These are phyloP conservation scores for Metarhizium humberi DNA, from an alignment of 2,329 filamentous ascomycete genomes.

Conservation along the genomic window DNA sequence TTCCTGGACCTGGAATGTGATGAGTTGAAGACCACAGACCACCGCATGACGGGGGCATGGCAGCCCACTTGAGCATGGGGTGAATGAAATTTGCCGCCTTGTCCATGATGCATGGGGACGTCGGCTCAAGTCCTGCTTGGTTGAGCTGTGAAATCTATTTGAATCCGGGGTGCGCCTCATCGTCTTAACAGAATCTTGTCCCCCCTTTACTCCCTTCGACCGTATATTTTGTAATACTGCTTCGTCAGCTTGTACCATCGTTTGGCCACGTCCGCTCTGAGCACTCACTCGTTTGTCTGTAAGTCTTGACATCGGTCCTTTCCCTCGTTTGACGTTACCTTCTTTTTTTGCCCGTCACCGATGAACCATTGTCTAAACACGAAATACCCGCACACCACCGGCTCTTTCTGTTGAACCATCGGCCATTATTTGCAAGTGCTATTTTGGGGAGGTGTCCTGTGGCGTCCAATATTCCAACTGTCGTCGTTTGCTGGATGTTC, in stretches of 20 bases:
- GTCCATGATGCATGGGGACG: not conserved
- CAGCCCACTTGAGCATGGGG: not conserved
- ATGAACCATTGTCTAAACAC: not conserved
- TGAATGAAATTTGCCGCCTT: conserved; percentile 6
- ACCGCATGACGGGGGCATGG: not conserved
- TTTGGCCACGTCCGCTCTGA: not conserved
- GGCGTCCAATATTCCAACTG: not conserved
- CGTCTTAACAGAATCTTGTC: not conserved
- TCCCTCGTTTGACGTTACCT: not conserved
- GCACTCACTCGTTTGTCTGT: not conserved
- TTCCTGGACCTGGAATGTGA: conserved; percentile 2
- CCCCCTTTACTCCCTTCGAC: not conserved
- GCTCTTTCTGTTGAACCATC: not conserved
- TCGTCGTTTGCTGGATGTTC: not conserved
- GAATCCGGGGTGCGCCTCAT: not conserved
- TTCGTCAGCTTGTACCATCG: not conserved
- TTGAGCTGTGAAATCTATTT: conserved; percentile 5
- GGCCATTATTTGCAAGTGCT: not conserved
- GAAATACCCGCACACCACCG: not conserved
- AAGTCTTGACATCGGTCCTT: not conserved
- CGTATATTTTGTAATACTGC: not conserved
- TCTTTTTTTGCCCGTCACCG: not conserved
- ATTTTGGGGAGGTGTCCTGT: not conserved
- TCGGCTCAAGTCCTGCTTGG: not conserved
- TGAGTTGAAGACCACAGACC: not conserved